Conservation (phyloP, 768 basidiomycete species). For the Mycena amicta region DNA sequence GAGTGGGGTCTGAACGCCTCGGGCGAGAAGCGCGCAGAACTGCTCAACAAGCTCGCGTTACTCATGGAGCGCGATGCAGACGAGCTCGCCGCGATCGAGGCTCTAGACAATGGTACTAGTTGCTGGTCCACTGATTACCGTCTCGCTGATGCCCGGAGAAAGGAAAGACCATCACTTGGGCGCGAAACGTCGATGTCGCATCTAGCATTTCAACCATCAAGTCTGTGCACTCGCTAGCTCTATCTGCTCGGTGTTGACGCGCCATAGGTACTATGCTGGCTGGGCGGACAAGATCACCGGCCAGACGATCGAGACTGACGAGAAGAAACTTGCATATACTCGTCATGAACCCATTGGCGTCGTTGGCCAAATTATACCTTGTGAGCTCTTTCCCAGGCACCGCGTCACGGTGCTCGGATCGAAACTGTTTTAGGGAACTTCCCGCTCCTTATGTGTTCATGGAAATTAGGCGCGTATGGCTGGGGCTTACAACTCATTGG, state of each 20-base stretch:
- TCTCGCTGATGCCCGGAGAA: no score
- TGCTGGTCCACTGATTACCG: no score
- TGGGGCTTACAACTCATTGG: no score
- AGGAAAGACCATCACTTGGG: constrained; percentile 57
- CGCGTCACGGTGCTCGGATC: no score
- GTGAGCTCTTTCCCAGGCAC: constrained; percentile 47
- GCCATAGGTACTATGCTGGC: constrained; percentile 70
- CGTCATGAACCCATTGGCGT: constrained; percentile 68
- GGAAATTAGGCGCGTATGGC: no score
- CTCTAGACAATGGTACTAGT: constrained; percentile 64
- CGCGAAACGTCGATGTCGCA: constrained; percentile 49
- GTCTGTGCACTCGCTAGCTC: background rate
- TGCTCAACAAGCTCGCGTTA: constrained; percentile 58
- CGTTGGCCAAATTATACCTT: constrained; percentile 61
- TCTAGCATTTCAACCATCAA: constrained; percentile 51
- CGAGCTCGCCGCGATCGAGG: constrained; percentile 65
- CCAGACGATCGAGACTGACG: constrained; percentile 70
- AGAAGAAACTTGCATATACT: constrained; percentile 65
- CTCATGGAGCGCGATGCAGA: constrained; percentile 60
- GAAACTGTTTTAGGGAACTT: constrained; percentile 20
- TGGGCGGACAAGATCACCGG: constrained; percentile 88
- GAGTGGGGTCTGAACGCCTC: constrained; percentile 61
- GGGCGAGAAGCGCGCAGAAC: constrained; percentile 47
- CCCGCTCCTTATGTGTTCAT: constrained; percentile 49
- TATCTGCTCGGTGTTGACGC: background rate